Evolutionary conservation across 495 filamentous ascomycete genomes (phyloP).

Genomic region (Annulohypoxylon bovei): DNA sequence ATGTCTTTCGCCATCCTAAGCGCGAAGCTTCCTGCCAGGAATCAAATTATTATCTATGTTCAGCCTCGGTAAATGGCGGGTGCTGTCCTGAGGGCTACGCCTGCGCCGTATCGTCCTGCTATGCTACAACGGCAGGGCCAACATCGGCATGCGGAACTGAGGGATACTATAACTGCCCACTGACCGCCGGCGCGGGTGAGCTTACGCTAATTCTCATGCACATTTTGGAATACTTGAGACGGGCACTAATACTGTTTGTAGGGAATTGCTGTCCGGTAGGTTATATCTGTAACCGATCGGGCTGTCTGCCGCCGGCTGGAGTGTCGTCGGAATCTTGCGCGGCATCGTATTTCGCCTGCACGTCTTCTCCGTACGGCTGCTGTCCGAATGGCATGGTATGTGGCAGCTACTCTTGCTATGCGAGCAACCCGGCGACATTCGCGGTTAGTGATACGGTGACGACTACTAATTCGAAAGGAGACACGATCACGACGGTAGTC

Average conservation of each 20-base stretch:
- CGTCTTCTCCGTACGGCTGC: conserved; percentile 52
- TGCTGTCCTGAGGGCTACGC: conserved; percentile 56
- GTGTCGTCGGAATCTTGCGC: conserved; percentile 44
- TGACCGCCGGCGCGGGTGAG: conserved; percentile 39
- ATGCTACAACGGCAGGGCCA: conserved; percentile 53
- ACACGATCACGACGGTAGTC: conserved; percentile 43
- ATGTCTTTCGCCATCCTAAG: conserved; percentile 39
- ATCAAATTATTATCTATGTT: conserved; percentile 47
- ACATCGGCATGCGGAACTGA: conserved; percentile 48
- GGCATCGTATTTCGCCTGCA: conserved; percentile 50
- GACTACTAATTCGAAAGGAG: conserved; percentile 48
- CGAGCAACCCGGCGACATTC: conserved; percentile 45
- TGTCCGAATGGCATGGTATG: conserved; percentile 54
- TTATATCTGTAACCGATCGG: conserved; percentile 43
- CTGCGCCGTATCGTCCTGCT: conserved; percentile 56
- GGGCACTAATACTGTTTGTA: conserved; percentile 25
- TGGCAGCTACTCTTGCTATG: conserved; percentile 51
- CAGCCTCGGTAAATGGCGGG: conserved; percentile 49
- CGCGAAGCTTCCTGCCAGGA: conserved; percentile 36
- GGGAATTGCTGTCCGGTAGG: conserved; percentile 46
- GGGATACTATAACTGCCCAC: conserved; percentile 49
- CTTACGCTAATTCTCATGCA: neutral
- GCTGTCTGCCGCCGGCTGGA: conserved; percentile 48
- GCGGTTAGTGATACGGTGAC: conserved; percentile 46
- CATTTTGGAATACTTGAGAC: neutral